These are phyloP conservation scores for Metschnikowia rubicola DNA, from an alignment of 805 yeast genomes.

Conservation along the genomic window DNA sequence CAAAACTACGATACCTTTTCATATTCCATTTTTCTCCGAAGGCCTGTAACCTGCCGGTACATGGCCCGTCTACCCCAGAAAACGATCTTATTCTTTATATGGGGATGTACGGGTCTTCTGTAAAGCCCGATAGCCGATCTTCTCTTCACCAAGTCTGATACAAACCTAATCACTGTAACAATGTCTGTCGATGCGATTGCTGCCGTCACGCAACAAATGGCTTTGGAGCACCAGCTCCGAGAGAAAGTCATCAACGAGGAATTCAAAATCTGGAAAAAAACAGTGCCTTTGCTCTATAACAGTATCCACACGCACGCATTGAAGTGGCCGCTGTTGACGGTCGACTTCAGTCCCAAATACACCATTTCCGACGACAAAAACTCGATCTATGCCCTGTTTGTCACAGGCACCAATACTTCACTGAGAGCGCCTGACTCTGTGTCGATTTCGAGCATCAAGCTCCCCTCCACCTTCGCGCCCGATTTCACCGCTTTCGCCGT, in stretches of 20 bases:
- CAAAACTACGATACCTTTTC: no score
- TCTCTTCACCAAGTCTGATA: neutral
- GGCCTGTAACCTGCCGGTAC: no score
- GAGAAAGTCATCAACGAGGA: conserved; percentile 74
- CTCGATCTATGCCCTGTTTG: conserved; percentile 35
- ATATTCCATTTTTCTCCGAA: no score
- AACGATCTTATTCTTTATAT: no score
- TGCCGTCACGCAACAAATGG: conserved; percentile 34
- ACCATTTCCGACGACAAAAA: conserved; percentile 24
- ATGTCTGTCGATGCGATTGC: conserved; percentile 13
- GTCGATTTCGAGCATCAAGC: conserved; percentile 39
- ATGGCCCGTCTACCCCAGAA: no score
- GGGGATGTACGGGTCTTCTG: conserved; percentile 8
- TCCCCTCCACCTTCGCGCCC: conserved; percentile 51
- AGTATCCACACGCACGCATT: conserved; percentile 65
- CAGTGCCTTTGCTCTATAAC: conserved; percentile 75
- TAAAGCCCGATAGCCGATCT: neutral
- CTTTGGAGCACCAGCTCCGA: conserved; percentile 47
- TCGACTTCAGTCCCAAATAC: conserved; percentile 61
- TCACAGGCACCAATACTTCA: conserved; percentile 49
- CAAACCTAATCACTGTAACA: neutral
- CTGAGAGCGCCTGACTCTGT: conserved; percentile 41
- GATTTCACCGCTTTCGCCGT: conserved; percentile 24
- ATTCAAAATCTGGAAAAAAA: conserved; percentile 76
- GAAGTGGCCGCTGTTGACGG: conserved; percentile 67